Base-by-base conservation (phyloP, 139 green algal genomes). In the Coccomyxa sp. region DNA sequence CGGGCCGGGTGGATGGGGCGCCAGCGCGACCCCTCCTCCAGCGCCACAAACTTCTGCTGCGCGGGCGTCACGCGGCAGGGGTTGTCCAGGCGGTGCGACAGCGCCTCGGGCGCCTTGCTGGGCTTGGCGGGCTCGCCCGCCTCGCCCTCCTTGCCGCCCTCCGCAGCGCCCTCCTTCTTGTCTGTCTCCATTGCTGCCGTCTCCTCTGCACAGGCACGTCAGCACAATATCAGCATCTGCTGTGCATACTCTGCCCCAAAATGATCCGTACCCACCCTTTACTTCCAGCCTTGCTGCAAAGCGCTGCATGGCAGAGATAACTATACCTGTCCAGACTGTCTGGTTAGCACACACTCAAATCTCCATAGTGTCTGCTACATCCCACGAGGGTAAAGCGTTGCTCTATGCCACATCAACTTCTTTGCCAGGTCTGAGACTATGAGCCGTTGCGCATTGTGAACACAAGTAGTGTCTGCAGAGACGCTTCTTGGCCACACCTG, bases 61-160 rank as follows among this genome's bases (percentile, higher is more conserved):
- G 78, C 81, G 12, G 94, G 94, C 68, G 96, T 87, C 79, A 99
- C 91, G 27, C 96, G 87, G 1, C 89, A 83, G 0, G 95, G 96
- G 85, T 98, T 98, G 70, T 89, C 81, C 37, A 97, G 68, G 24
- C 73, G 82, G 81, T 93, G 90, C 72, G 68, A 92, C 58, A 50
- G 78, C 0, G 90, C 86, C 90, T 98, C 95, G 79, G 88, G 82
- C n/a, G 58, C 78, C 38, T 58, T 64, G 34, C 44, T 37, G 10
- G 35, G 39, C n/a, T n/a, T n/a, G n/a, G 0, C 68, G 29, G 38
- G 64, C n/a, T 79, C 79, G 6, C 34, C 74, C 50, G 39, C 68
- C 35, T 55, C 81, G 27, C 68, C 76, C 82, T 39, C 84, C 84
- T 50, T 79, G 86, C 54, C 73, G 38, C 73, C 86, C 37, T 22